Evolutionary conservation across 371 early-diverging fungal species (phyloP), one percentile per base, ranked within the genome.

Genomic region (Mucor velutinosus): DNA sequence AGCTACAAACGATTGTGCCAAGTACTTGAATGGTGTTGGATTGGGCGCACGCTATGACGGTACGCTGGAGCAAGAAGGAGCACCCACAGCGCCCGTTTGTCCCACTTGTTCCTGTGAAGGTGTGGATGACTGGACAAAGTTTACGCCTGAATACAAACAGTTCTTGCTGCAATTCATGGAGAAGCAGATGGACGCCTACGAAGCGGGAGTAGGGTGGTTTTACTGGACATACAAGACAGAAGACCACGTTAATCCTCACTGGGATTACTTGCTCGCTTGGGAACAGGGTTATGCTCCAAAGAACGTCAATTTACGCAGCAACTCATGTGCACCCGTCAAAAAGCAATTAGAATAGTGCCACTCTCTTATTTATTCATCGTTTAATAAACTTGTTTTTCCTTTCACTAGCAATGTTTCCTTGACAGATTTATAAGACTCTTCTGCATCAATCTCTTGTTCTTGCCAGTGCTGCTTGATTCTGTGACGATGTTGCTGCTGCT

Each of bases 221-320:
- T 92, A 89, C 61, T 93, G 93, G 93, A 91, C 90, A 67, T 92
- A 90, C 60, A 93, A 92, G 73, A 87, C 93, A 0, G 91, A 93
- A 67, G 68, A 82, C 17, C 83, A 82, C 43, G 53, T 74, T 32
- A 86, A 90, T 49, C 88, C 89, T 10, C 83, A 90, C 29, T 93
- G 92, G 93, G 86, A 90, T 60, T 93, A 89, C 65, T 78, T 89
- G 8, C 76, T 87, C 58, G 80, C 78, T 59, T 77, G 76, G 76
- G 79, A 82, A 45, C 80, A 82, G 66, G 80, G 80, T 14, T 82
- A 74, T 78, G 70, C 78, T 19, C 83, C 83, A 15, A 64, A 68
- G n/a, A 75, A 82, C 64, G 79, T 76, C 10, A 78, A 78, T 63
- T 43, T 61, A 6, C 71, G 82, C 17, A 51, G 51, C 32, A 23